Base-by-base conservation (phyloP, 2,329 filamentous ascomycete genomes). In the Zasmidium citrigriseum region DNA sequence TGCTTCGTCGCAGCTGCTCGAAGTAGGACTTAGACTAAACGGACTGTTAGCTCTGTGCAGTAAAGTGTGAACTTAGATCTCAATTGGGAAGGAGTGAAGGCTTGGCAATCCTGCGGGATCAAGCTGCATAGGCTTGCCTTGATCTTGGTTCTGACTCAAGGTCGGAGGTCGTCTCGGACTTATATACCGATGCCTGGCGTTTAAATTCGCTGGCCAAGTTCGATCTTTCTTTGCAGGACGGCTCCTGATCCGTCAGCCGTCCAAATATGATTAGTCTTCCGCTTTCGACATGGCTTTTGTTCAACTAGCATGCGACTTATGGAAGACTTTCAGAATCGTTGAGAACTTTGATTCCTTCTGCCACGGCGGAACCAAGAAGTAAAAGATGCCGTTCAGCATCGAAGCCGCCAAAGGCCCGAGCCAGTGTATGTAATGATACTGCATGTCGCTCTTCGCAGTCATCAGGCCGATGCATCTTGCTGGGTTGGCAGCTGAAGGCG, bases 401-500 rank as follows among this genome's bases (percentile, higher is more conserved):
- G 68, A 66, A 21, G 71, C 70, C 18, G 70, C 67, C 1, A 73
- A 56, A 3, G 65, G 61, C 7, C 64, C 72, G 16, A 66, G 34
- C 71, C 70, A 74, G 60, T 73, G 69, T 3, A 73, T 61, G 59
- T 72, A 74, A 51, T 74, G 71, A 52, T 71, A 72, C 12, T 68
- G 66, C 46, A 73, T 67, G 2, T 64, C 61, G n/a, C 67, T 70
- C 65, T 57, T 64, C 12, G 70, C 67, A 9, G 69, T 61, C 73
- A 75, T 75, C 16, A 75, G 62, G n/a, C 73, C 72, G 14, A 75
- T 61, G 55, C 72, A 75, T 16, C 73, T 59, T n/a, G 72, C 72
- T 12, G 49, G 49, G 21, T 52, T 52, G 9, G 27, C 20, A 21
- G 25, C 34, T 41, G 14, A 16, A n/a, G 7, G 4, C 4, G 4